Conservation (phyloP, 192 early-diverging fungal species). For the Gamsiella multidivaricata region DNA sequence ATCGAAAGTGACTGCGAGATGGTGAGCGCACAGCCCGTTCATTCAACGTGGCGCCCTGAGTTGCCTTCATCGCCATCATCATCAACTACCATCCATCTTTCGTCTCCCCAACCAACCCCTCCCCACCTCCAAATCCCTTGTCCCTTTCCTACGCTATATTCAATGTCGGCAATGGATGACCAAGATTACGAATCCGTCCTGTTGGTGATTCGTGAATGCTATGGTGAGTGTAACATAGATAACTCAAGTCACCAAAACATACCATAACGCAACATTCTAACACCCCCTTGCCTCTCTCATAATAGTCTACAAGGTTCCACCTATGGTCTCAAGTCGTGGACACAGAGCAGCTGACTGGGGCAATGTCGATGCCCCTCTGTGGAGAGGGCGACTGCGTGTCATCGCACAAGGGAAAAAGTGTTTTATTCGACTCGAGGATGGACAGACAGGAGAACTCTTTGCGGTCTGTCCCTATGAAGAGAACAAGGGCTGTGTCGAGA, state of each 20-base stretch:
- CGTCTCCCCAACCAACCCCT: not conserved
- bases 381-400: conserved; percentile 83
- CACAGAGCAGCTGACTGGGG: conserved; percentile 83
- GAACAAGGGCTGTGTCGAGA: conserved; percentile 75
- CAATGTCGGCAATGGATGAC: conserved; percentile 54
- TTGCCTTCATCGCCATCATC: too few relatives aligned
- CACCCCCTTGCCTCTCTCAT: not conserved
- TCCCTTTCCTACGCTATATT: too few relatives aligned
- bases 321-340: conserved; percentile 64
- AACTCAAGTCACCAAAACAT: too few relatives aligned
- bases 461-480: conserved; percentile 81
- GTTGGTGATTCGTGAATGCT: conserved; percentile 82
- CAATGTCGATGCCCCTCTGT: conserved; percentile 76
- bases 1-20: too few relatives aligned
- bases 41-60: too few relatives aligned
- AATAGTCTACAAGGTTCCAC: conserved; percentile 76
- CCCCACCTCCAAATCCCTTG: too few relatives aligned
- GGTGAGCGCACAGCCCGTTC: too few relatives aligned
- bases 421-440: conserved; percentile 81
- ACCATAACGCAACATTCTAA: not conserved
- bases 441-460: conserved; percentile 79
- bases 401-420: conserved; percentile 74
- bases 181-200: conserved; percentile 83
- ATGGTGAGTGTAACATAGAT: too few relatives aligned
- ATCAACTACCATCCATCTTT: not conserved